Conservation (phyloP, 2,329 filamentous ascomycete genomes). For the Apiospora kogelbergensis region DNA sequence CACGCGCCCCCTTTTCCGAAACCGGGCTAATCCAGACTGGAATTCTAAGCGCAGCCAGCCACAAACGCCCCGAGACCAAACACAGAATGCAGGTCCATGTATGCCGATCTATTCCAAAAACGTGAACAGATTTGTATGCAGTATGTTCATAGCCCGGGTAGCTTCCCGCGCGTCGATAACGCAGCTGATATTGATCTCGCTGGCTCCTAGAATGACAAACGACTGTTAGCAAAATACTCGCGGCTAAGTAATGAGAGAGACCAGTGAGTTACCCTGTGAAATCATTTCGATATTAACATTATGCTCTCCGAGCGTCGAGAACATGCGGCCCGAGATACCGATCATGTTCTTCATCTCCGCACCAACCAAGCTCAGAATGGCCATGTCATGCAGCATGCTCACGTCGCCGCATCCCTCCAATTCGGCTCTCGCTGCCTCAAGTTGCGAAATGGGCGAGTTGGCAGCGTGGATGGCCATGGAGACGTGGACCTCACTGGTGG, state of each 20-base stretch:
- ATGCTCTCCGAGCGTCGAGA: constrained; percentile 88
- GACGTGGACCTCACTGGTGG: constrained; percentile 93
- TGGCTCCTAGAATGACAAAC: constrained; percentile 65
- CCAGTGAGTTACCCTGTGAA: constrained; percentile 72
- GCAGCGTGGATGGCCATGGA: constrained; percentile 94
- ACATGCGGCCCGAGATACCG: constrained; percentile 91
- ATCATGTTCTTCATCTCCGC: constrained; percentile 98
- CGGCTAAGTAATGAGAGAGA: not conserved
- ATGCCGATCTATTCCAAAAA: constrained; percentile 73
- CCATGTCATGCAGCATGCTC: constrained; percentile 88
- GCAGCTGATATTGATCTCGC: constrained; percentile 98
- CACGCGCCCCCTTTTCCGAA: not conserved
- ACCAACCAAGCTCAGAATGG: constrained; percentile 91
- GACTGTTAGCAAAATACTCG: not conserved
- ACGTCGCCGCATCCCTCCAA: constrained; percentile 83
- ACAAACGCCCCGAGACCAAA: not conserved
- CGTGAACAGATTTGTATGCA: constrained; percentile 95
- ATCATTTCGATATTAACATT: constrained; percentile 99
- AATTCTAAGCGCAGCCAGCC: not conserved
- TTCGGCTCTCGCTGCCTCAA: constrained; percentile 69
- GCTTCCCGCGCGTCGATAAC: constrained; percentile 92
- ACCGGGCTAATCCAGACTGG: not conserved
- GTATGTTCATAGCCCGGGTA: constrained; percentile 88
- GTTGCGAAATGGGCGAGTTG: constrained; percentile 59
- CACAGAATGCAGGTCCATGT: not conserved